These are phyloP conservation scores for Pseudoscleropodium purum DNA, from an alignment of 225 moss, liverwort and hornwort genomes.

Conservation along the genomic window DNA sequence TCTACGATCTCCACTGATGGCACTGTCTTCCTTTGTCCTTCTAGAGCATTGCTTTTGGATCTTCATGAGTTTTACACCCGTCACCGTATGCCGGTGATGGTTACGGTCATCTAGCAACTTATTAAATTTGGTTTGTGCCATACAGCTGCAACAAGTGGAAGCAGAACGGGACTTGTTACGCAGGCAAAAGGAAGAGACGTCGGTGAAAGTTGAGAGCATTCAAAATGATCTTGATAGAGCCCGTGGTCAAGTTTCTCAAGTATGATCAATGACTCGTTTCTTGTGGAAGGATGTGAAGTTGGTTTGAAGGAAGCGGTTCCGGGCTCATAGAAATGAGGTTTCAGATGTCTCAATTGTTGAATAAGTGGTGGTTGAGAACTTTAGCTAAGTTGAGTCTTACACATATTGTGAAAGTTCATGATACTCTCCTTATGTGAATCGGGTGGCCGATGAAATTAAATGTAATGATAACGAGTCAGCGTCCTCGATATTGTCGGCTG, in stretches of 20 bases:
- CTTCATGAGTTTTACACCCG: background rate
- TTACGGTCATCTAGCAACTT: background rate
- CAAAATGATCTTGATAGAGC: conserved; percentile 38
- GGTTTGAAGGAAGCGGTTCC: background rate
- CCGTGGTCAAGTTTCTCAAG: conserved; percentile 44
- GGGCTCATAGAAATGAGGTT: background rate
- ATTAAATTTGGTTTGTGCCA: background rate
- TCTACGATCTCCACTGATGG: background rate
- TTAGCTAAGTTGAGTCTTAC: background rate
- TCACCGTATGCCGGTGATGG: background rate
- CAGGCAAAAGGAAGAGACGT: conserved; percentile 37
- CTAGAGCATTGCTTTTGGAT: background rate
- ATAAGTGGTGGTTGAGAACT: background rate
- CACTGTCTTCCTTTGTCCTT: background rate
- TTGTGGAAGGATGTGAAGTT: background rate
- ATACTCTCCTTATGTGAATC: background rate
- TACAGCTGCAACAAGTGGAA: conserved; percentile 49
- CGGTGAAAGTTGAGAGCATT: conserved; percentile 29
- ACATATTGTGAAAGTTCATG: background rate
- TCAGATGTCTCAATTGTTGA: background rate
- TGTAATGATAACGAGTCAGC: background rate
- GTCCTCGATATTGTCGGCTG: background rate
- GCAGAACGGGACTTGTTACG: conserved; percentile 38
- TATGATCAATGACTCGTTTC: background rate
- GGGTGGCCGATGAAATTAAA: background rate